These are phyloP conservation scores for Microsporum audouinii DNA, from an alignment of 2,329 filamentous ascomycete genomes.

Conservation along the genomic window DNA sequence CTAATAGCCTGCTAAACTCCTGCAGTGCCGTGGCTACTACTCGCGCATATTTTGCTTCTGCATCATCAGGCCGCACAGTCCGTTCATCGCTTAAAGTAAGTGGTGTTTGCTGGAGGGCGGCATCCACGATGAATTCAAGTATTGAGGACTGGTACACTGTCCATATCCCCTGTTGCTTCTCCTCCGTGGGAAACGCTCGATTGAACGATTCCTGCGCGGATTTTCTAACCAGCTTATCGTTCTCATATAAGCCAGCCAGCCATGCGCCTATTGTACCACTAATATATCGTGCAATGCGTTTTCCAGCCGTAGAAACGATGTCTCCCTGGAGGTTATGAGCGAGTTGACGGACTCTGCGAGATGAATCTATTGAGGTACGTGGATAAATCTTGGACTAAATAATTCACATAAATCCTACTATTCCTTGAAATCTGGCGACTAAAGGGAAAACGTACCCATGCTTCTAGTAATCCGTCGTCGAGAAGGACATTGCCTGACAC, in stretches of 20 bases:
- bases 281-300: slow-evolving; percentile 71
- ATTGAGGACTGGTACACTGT: slow-evolving; percentile 70
- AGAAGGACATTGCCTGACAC: slow-evolving; percentile 46
- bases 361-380: slow-evolving; percentile 78
- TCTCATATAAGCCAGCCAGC: slow-evolving; percentile 81
- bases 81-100: slow-evolving; percentile 82
- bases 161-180: slow-evolving; percentile 68
- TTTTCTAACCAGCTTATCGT: slow-evolving; percentile 62
- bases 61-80: slow-evolving; percentile 71
- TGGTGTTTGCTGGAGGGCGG: slow-evolving; percentile 63
- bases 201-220: slow-evolving; percentile 68
- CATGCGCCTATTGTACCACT: slow-evolving; percentile 74
- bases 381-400: slow-evolving; percentile 71
- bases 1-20: slow-evolving; percentile 44
- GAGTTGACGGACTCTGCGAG: slow-evolving; percentile 75
- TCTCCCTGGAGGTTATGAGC: slow-evolving; percentile 63
- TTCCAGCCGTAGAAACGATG: slow-evolving; percentile 51
- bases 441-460: slow-evolving; percentile 56
- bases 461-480: slow-evolving; percentile 73
- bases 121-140: slow-evolving; percentile 68
- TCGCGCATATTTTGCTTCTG: slow-evolving; percentile 71
- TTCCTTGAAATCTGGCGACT: slow-evolving; percentile 16
- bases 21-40: slow-evolving; percentile 54
- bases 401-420: slow-evolving; percentile 29
- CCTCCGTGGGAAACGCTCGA: slow-evolving; percentile 63